Evolutionary conservation across 768 basidiomycete genomes (phyloP).

Genomic region (Phylloporus sp.): DNA sequence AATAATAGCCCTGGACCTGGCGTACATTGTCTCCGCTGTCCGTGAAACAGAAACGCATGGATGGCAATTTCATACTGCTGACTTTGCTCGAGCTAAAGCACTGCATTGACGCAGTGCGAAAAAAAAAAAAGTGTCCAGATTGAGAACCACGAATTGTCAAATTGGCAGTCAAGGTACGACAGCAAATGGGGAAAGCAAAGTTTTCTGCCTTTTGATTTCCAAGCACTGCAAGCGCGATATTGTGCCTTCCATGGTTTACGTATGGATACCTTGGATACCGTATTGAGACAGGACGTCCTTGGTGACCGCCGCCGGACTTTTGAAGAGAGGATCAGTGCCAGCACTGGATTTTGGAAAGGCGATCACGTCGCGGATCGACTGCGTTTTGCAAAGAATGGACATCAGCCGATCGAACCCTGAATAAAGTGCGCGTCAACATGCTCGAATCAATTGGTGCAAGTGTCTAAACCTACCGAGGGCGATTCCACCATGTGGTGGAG

Average conservation of each 20-base stretch:
- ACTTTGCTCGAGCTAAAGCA: no score
- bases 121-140: constrained; percentile 4
- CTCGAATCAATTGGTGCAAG: constrained; percentile 5
- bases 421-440: constrained; percentile 5
- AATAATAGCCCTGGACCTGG: not conserved
- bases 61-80: not conserved
- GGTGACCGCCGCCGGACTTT: constrained; percentile 66
- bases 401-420: constrained; percentile 91
- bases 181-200: constrained; percentile 1
- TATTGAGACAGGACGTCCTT: constrained; percentile 57
- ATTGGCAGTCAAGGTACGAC: not conserved
- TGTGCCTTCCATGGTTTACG: constrained; percentile 6
- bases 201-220: not conserved
- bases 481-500: constrained; percentile 93
- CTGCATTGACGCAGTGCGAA: no score
- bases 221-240: not conserved
- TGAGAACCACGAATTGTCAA: not conserved
- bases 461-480: constrained; percentile 62
- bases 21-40: no score
- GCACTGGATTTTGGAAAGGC: constrained; percentile 90
- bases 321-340: constrained; percentile 85
- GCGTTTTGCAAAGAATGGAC: constrained; percentile 81
- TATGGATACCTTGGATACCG: constrained; percentile 42
- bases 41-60: no score
- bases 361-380: constrained; percentile 91